A percentile compares a stretch with the other conserved stretches of the same genome.
phyloP scores from a whole-genome alignment of 2,329 filamentous ascomycete genomes.

The Zasmidium angulare region DNA sequence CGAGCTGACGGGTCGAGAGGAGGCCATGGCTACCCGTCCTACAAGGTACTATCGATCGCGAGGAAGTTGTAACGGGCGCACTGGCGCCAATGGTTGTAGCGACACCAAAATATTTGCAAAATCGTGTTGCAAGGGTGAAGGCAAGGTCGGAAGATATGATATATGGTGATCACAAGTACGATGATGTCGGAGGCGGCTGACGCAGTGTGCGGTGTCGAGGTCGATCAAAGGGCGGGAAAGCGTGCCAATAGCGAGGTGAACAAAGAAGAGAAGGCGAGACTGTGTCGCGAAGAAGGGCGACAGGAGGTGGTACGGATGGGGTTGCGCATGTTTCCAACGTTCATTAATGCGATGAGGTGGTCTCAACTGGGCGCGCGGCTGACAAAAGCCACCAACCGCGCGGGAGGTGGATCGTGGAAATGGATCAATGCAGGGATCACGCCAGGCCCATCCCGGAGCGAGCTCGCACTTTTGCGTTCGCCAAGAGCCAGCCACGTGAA shows the following conservation, averaged over 20 bases:
- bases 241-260: background rate
- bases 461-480: too few species aligned
- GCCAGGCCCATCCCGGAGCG: too few species aligned
- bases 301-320: background rate
- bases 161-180: background rate
- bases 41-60: background rate
- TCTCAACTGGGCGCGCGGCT: background rate
- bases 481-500: too few species aligned
- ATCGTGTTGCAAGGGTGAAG: background rate
- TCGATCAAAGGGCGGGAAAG: background rate
- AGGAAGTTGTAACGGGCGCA: background rate
- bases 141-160: background rate
- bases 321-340: background rate
- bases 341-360: background rate
- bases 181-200: background rate
- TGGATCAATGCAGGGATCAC: background rate
- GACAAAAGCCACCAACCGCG: background rate
- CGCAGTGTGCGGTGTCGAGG: background rate
- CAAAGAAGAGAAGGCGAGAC: background rate
- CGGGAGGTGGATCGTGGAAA: background rate
- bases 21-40: slow-evolving; percentile 16
- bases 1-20: slow-evolving; percentile 14
- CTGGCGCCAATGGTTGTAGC: background rate
- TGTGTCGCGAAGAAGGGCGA: background rate
- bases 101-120: background rate